phyloP scores from a whole-genome alignment of 2,329 filamentous ascomycete species.

The Stenocarpella maydis region DNA sequence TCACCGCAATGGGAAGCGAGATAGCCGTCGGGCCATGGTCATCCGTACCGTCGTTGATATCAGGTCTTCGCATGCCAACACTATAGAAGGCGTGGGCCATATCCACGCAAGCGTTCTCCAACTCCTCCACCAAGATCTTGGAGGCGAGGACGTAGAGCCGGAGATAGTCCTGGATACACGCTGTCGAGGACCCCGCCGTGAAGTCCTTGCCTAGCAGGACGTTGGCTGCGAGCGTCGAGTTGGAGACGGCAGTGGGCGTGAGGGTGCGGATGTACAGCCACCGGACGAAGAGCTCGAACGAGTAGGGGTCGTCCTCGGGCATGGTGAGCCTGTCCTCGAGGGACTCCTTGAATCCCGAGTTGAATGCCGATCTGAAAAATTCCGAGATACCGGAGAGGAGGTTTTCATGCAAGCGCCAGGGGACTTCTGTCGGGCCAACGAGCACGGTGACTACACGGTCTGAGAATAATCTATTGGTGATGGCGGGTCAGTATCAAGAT shows the following conservation, averaged over 20 bases:
- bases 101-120: conserved; percentile 32
- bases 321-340: conserved; percentile 24
- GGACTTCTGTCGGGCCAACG: conserved; percentile 24
- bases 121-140: conserved; percentile 33
- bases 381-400: conserved; percentile 30
- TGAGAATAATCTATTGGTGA: conserved; percentile 23
- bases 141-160: conserved; percentile 30
- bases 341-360: conserved; percentile 32
- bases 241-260: conserved; percentile 9
- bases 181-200: neutral
- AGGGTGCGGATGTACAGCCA: conserved; percentile 32
- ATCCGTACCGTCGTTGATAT: conserved; percentile 27
- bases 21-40: neutral
- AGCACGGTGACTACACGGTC: conserved; percentile 26
- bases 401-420: conserved; percentile 31
- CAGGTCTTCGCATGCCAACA: conserved; percentile 31
- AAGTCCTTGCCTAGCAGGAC: conserved; percentile 6
- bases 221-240: neutral
- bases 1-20: neutral
- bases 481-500: neutral
- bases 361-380: conserved; percentile 33
- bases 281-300: conserved; percentile 35
- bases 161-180: conserved; percentile 28
- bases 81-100: conserved; percentile 30
- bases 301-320: conserved; percentile 32